Percentiles rank a stretch among this genome's conserved stretches.
Conservation (phyloP, 768 basidiomycete genomes). For the Kwoniella newhampshirensis region DNA sequence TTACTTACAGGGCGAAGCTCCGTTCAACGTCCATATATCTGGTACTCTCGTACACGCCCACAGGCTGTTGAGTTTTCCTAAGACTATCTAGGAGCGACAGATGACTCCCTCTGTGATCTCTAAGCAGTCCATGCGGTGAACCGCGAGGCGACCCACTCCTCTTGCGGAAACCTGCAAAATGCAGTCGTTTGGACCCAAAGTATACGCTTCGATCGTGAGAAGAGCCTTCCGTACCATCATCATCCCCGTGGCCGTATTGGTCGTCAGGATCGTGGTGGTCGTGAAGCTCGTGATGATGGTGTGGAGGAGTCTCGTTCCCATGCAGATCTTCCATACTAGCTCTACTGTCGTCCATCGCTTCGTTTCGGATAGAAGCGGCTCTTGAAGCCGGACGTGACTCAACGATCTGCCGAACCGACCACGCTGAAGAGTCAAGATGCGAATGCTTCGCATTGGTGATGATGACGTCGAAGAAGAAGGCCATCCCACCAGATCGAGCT, state of each 20-base stretch:
- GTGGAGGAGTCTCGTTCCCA: slow-evolving; percentile 9
- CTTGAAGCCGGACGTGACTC: slow-evolving; percentile 32
- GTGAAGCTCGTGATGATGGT: slow-evolving; percentile 7
- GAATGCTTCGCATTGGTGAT: slow-evolving; percentile 39
- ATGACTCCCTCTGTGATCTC: slow-evolving; percentile 32
- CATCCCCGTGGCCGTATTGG: no score
- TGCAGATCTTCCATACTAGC: slow-evolving; percentile 6
- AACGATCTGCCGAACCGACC: slow-evolving; percentile 29
- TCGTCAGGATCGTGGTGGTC: no score
- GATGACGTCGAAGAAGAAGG: slow-evolving; percentile 51
- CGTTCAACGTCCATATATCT: slow-evolving; percentile 50
- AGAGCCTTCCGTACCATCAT: slow-evolving; percentile 8
- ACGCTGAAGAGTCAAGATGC: slow-evolving; percentile 48
- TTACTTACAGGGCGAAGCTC: slow-evolving; percentile 33
- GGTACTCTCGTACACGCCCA: slow-evolving; percentile 49
- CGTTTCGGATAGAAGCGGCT: slow-evolving; percentile 32
- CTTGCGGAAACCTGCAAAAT: slow-evolving; percentile 20
- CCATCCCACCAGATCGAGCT: slow-evolving; percentile 43
- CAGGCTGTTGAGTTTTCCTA: slow-evolving; percentile 44
- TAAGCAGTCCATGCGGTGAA: slow-evolving; percentile 19
- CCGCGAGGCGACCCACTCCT: slow-evolving; percentile 13
- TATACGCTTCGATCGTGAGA: slow-evolving; percentile 14
- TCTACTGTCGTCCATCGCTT: slow-evolving; percentile 9
- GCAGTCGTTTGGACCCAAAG: slow-evolving; percentile 16
- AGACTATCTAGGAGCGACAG: slow-evolving; percentile 43